Evolutionary conservation across 202 grass and related monocot species (phyloP).

Genomic region (Carex arenaria): DNA sequence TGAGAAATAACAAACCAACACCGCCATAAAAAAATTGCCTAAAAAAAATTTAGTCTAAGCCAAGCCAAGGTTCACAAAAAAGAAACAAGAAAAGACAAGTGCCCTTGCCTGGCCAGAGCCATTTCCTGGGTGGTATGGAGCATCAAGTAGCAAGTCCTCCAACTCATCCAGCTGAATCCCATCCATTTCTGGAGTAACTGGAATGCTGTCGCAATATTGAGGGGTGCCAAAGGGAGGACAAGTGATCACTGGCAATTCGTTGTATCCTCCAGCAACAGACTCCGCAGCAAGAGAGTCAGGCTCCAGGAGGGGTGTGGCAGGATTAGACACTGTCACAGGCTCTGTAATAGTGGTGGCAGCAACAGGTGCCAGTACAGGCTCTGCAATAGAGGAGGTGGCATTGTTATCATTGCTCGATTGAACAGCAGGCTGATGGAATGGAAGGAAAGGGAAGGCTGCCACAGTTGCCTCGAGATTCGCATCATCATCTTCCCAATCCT

Average conservation of each 20-base stretch:
- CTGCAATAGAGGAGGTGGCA: background rate
- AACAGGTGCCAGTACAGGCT: background rate
- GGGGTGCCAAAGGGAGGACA: background rate
- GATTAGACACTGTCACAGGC: background rate
- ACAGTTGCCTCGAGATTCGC: conserved; percentile 13
- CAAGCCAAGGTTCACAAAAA: background rate
- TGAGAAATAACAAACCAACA: background rate
- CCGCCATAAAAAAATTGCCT: background rate
- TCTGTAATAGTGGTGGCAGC: background rate
- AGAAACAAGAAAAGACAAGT: background rate
- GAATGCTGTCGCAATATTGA: background rate
- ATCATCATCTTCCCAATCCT: conserved; percentile 66
- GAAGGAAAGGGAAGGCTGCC: conserved; percentile 14
- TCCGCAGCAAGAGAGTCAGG: background rate
- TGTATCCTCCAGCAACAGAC: background rate
- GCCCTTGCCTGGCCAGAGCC: conserved; percentile 25
- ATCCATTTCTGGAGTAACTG: conserved; percentile 32
- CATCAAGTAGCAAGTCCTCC: conserved; percentile 32
- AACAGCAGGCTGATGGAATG: background rate
- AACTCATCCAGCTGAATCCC: conserved; percentile 42
- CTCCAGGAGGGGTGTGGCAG: background rate
- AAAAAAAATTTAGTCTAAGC: background rate
- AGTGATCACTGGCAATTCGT: background rate
- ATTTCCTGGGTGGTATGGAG: conserved; percentile 9
- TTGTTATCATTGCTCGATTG: background rate